Evolutionary conservation across 1,284 basidiomycete genomes (phyloP).

Genomic region (Hypsizygus ulmarius): DNA sequence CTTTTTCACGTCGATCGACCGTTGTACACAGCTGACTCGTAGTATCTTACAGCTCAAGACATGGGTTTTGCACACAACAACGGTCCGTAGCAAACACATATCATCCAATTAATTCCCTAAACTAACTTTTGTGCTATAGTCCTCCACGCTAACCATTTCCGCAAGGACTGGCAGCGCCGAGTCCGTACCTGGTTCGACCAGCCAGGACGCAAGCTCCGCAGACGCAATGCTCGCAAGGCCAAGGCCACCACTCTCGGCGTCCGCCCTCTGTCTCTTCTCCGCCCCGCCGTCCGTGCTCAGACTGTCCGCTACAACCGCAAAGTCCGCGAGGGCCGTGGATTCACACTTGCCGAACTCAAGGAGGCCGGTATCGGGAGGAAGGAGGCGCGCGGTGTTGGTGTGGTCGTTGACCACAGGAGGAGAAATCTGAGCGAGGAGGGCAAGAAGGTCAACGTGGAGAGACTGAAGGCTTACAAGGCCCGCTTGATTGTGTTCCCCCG

Average conservation of each 20-base stretch:
- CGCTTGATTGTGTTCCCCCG: constrained; percentile 92
- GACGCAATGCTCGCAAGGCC: constrained; percentile 89
- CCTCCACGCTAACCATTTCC: constrained; percentile 95
- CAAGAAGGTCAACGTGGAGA: constrained; percentile 93
- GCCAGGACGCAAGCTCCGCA: constrained; percentile 95
- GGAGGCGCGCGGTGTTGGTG: constrained; percentile 90
- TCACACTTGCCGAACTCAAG: constrained; percentile 95
- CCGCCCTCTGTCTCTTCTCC: constrained; percentile 88
- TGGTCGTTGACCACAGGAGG: constrained; percentile 97
- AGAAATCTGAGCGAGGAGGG: constrained; percentile 98
- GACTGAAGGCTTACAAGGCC: constrained; percentile 92
- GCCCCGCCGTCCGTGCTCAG: constrained; percentile 95
- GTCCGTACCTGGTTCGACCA: constrained; percentile 99
- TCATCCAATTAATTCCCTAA: not conserved
- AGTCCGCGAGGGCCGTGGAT: constrained; percentile 95
- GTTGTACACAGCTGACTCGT: constrained; percentile 7
- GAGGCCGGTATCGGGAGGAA: constrained; percentile 95
- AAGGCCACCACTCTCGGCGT: constrained; percentile 94
- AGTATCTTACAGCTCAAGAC: constrained; percentile 33
- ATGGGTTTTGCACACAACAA: constrained; percentile 86
- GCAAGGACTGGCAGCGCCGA: constrained; percentile 96
- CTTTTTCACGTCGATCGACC: constrained; percentile 14
- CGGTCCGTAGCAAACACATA: constrained; percentile 42
- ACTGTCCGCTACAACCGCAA: constrained; percentile 99
- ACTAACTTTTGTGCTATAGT: constrained; percentile 40